Evolutionary conservation across 345 rosid species (phyloP).

Genomic region (Carallia pectinifolia): DNA sequence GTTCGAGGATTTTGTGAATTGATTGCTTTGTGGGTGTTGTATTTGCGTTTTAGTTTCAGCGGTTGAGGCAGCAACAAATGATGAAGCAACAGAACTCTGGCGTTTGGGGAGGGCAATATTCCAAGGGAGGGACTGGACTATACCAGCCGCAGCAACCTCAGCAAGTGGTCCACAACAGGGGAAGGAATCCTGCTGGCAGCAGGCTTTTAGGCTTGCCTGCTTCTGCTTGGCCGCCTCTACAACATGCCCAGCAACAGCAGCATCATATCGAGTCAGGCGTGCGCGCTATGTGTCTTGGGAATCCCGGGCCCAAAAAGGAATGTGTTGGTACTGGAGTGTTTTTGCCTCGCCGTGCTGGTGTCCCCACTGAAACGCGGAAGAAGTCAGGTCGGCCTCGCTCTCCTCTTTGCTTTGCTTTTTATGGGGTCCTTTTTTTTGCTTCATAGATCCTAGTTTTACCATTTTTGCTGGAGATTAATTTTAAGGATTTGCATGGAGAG

Average conservation of each 20-base stretch:
- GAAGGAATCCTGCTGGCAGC: background rate
- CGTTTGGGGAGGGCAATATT: constrained; percentile 24
- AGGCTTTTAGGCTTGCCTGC: constrained; percentile 38
- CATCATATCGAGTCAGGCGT: constrained; percentile 39
- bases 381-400: constrained; percentile 45
- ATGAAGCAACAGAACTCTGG: constrained; percentile 31
- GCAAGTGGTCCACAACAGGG: constrained; percentile 9
- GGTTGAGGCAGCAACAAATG: constrained; percentile 52
- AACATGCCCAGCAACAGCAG: constrained; percentile 27
- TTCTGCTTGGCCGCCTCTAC: constrained; percentile 62
- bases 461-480: too few relatives aligned
- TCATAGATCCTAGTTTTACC: background rate
- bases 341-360: constrained; percentile 59
- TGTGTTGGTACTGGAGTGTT: constrained; percentile 89
- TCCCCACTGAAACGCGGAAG: constrained; percentile 42
- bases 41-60: constrained; percentile 43
- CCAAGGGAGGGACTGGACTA: constrained; percentile 19
- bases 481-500: background rate
- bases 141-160: constrained; percentile 2
- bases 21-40: background rate
- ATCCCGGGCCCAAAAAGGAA: constrained; percentile 42
- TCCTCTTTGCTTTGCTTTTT: too few relatives aligned
- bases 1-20: background rate
- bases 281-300: constrained; percentile 57
- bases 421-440: background rate